Base-by-base conservation (phyloP, 257 asterid genomes). In the Mitragyna speciosa region DNA sequence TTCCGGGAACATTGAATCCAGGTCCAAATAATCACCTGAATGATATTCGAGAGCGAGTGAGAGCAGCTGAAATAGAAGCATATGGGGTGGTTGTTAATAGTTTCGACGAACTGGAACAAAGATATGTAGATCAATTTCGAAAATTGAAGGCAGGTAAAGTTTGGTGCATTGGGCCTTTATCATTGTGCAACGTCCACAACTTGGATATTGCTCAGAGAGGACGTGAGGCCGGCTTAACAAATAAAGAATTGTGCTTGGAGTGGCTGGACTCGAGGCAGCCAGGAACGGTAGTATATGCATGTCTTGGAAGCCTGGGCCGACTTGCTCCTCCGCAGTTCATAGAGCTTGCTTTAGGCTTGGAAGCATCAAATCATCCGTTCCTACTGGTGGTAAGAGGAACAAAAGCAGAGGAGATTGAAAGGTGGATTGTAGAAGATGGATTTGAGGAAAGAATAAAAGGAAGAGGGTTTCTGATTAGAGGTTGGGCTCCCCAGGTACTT, bases 401-500 rank as follows among this genome's bases (percentile, higher is more conserved):
- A 54, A 79, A 56, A 4, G 33, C 82, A 26, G 83, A 82, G 15
- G 85, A 85, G 72, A 59, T 85, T 14, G 82, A 76, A 8, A 70
- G 66, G 30, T 90, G 94, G 94, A 65, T 91, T 1, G 12, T 15
- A 24, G 84, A 83, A 51, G 78, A 87, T 15, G 82, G 79, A 0
- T 87, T 86, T 47, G 89, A 86, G 74, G 94, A 89, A 41, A 85
- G 89, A 77, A 73, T 56, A 54, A 75, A 78, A 20, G 79, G 41
- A 24, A 84, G 89, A 43, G 89, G 89, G 1, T 41, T 85, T 20
- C 3, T 90, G 79, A 82, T 90, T 16, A n/a, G 43, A 1, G 94
- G 87, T 0, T 89, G 94, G 94, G 92, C 92, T 0, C 94, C 92
- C 0, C 94, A 89, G 79, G 86, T 88, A 69, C 82, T 83, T 0